Evolutionary conservation across 202 grass and related monocot genomes (phyloP).

Genomic region (Dendrocalamus latiflorus): DNA sequence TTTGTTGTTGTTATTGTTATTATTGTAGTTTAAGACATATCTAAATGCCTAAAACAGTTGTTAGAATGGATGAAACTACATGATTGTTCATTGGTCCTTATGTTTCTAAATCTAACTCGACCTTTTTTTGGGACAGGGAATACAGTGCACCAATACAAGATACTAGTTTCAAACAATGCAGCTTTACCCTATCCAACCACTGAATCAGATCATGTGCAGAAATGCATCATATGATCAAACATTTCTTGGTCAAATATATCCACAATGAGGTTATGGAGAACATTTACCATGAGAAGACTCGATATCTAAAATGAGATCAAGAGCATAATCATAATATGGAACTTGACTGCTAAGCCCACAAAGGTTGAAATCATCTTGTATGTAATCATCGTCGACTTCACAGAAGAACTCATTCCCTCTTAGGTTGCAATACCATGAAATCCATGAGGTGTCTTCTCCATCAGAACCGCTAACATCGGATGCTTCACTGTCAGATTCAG

Average conservation of each 20-base stretch:
- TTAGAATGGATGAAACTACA: constrained; percentile 2
- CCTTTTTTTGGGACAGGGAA: not conserved
- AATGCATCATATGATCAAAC: not conserved
- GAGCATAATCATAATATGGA: constrained; percentile 93
- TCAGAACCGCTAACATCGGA: constrained; percentile 91
- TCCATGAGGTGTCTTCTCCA: constrained; percentile 92
- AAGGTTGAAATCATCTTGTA: constrained; percentile 97
- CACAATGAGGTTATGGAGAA: constrained; percentile 2
- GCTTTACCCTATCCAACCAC: not conserved
- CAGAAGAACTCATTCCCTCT: constrained; percentile 94
- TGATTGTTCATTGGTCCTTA: not conserved
- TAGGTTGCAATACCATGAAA: constrained; percentile 89
- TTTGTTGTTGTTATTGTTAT: no score
- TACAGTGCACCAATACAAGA: not conserved
- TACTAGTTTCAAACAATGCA: not conserved
- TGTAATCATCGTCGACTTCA: constrained; percentile 91
- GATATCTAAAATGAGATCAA: constrained; percentile 90
- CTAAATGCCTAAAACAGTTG: no score
- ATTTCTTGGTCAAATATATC: not conserved
- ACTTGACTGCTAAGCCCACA: constrained; percentile 97
- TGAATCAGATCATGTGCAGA: not conserved
- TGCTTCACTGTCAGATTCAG: constrained; percentile 82
- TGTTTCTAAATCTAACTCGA: not conserved
- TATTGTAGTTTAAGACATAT: no score
- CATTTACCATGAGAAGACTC: constrained; percentile 85